Evolutionary conservation across 1,284 basidiomycete genomes (phyloP).

Genomic region (Ustanciosporium gigantosporum): DNA sequence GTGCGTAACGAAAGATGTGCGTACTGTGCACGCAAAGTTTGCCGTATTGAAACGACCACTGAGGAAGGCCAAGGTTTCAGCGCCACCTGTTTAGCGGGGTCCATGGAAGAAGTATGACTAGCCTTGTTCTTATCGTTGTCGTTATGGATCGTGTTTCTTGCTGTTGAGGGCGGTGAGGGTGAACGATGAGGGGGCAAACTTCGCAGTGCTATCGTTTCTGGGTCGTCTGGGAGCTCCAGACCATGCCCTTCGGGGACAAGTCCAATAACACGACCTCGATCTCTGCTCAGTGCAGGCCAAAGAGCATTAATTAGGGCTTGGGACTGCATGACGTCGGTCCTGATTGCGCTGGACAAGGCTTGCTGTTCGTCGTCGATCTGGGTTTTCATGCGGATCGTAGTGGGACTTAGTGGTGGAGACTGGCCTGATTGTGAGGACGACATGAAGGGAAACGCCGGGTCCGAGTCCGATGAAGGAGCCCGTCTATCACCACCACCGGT

Average conservation of each 20-base stretch:
- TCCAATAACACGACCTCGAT: slow-evolving; percentile 32
- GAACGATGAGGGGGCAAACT: too few species aligned
- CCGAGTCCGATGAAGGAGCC: slow-evolving; percentile 17
- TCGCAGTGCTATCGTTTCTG: slow-evolving; percentile 25
- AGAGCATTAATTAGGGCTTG: slow-evolving; percentile 36
- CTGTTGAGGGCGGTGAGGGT: too few species aligned
- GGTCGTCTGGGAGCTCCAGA: slow-evolving; percentile 21
- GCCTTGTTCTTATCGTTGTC: background rate
- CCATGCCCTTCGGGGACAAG: slow-evolving; percentile 33
- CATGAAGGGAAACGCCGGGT: too few species aligned
- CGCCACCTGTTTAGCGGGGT: background rate
- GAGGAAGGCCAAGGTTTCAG: slow-evolving; percentile 9
- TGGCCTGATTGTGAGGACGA: slow-evolving; percentile 11
- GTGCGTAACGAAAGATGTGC: slow-evolving; percentile 20
- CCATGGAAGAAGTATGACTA: background rate
- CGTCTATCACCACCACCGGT: background rate
- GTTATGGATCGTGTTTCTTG: too few species aligned
- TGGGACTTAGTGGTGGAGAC: slow-evolving; percentile 34
- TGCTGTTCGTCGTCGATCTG: slow-evolving; percentile 30
- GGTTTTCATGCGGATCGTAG: slow-evolving; percentile 9
- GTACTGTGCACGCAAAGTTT: slow-evolving; percentile 15
- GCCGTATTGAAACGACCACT: slow-evolving; percentile 23
- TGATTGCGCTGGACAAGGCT: slow-evolving; percentile 26
- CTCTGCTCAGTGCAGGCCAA: slow-evolving; percentile 35
- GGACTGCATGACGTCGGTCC: slow-evolving; percentile 35